A percentile compares a stretch with the other conserved stretches of the same genome.
These are phyloP conservation scores for Hemisphaericaspora lyxosophila DNA, from an alignment of 1,139 yeast genomes.

Conservation along the genomic window DNA sequence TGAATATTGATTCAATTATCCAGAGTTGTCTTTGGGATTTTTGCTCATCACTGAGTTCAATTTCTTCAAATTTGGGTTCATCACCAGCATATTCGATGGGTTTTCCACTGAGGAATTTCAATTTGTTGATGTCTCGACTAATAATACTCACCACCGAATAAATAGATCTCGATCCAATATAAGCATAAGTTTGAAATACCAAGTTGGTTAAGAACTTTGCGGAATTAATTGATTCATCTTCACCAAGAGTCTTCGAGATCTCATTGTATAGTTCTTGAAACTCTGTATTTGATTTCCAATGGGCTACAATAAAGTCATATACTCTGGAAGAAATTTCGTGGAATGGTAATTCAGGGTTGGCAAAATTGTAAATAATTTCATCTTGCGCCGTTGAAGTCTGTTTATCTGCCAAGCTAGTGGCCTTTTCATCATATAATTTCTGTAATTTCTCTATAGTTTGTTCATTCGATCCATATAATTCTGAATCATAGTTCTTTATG, in stretches of 20 bases:
- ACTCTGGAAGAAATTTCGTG: slow-evolving; percentile 38
- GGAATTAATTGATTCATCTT: slow-evolving; percentile 23
- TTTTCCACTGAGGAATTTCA: slow-evolving; percentile 45
- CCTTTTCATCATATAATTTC: slow-evolving; percentile 32
- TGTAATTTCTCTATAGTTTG: slow-evolving; percentile 28
- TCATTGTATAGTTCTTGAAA: slow-evolving; percentile 36
- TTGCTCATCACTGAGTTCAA: slow-evolving; percentile 40
- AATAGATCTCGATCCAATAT: slow-evolving; percentile 84
- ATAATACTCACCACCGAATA: slow-evolving; percentile 80
- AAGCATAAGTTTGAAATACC: slow-evolving; percentile 70
- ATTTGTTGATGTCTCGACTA: slow-evolving; percentile 52
- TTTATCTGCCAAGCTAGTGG: slow-evolving; percentile 25
- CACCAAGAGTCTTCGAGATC: slow-evolving; percentile 22
- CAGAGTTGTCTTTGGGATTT: slow-evolving; percentile 32
- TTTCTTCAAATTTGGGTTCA: slow-evolving; percentile 36
- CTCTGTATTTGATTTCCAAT: slow-evolving; percentile 42
- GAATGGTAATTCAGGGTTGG: slow-evolving; percentile 39
- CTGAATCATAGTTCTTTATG: slow-evolving; percentile 35
- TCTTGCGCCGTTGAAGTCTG: slow-evolving; percentile 38
- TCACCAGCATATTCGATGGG: slow-evolving; percentile 25
- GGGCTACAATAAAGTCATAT: slow-evolving; percentile 43
- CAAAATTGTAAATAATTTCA: slow-evolving; percentile 39
- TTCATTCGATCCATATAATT: slow-evolving; percentile 36
- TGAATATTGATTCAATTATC: slow-evolving; percentile 65
- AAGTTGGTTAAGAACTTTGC: slow-evolving; percentile 57